Evolutionary conservation across 441 rosid species (phyloP), one percentile per base, ranked within the genome.

Genomic region (Adansonia gregorii): DNA sequence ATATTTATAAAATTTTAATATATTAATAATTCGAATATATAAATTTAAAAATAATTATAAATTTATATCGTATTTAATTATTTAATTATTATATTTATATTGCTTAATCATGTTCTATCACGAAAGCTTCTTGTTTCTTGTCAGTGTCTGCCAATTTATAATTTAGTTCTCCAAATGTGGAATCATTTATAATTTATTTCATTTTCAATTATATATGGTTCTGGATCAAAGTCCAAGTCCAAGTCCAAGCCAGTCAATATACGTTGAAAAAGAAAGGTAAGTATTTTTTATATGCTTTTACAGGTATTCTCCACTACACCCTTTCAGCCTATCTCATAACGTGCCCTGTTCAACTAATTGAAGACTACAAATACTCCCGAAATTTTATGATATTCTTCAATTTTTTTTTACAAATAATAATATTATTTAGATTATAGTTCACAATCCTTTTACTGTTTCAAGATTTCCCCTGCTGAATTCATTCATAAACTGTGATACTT

Each of bases 301-400:
- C 74, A 71, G 4, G 9, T 52, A 58, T 31, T 71, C 8, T 71
- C 74, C 74, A 71, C 63, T 10, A 31, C 24, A 15, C 27, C 31
- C 56, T 68, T 68, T 46, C 19, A 2, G 8, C 60, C 24, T 15
- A 71, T 7, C 63, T 51, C 74, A 52, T 15, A 71, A 52, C 60
- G 15, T 70, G 24, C 46, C 74, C 10, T 51, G 61, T n/a, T 71
- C 24, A 61, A 51, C 45, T 3, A 70, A 8, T 46, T 43, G 54
- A 15, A 22, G n/a, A 67, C n/a, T 48, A n/a, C 41, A 68, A 45
- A 8, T n/a, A 17, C 17, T 15, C 15, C 46, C n/a, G 6, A 8
- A 15, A 39, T 35, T 64, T 59, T 35, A 8, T 64, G 20, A n/a
- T 49, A 24, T 49, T 11, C 12, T 49, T 35, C 39, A 35, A 3